Percentiles rank a stretch among this genome's conserved stretches.
These are phyloP conservation scores for Phytopythium oedochilum DNA, from an alignment of 352 stramenopile species.

Conservation along the genomic window DNA sequence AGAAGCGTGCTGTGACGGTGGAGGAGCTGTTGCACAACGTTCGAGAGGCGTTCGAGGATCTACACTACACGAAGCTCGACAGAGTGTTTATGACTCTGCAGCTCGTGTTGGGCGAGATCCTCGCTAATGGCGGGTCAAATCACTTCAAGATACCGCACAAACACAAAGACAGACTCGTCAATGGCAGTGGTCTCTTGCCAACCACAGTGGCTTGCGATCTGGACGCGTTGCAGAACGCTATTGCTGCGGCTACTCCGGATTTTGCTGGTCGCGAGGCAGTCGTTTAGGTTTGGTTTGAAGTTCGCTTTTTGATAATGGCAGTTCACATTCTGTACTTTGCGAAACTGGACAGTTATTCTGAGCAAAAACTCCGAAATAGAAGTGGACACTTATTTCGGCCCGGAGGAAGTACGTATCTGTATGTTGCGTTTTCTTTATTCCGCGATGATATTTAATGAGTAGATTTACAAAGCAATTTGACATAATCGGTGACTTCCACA, in stretches of 20 bases:
- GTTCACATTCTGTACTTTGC: too few species aligned
- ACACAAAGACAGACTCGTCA: background rate
- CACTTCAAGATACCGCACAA: background rate
- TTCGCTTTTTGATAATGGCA: too few species aligned
- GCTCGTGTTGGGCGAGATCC: background rate
- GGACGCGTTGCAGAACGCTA: background rate
- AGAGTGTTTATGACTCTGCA: background rate
- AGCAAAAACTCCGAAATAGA: too few species aligned
- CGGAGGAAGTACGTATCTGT: too few species aligned
- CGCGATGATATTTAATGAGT: too few species aligned
- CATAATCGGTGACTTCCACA: too few species aligned
- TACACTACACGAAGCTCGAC: background rate
- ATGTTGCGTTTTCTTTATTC: too few species aligned
- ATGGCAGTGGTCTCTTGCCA: background rate
- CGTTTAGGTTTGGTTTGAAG: too few species aligned
- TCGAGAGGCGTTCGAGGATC: background rate
- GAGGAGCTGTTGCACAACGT: background rate
- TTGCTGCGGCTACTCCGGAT: background rate
- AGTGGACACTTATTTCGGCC: too few species aligned
- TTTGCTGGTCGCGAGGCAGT: too few species aligned
- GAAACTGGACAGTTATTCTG: too few species aligned
- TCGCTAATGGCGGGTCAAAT: background rate
- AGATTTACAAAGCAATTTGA: too few species aligned
- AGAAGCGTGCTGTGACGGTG: background rate
- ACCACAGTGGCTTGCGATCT: background rate